Base-by-base conservation (phyloP, 805 yeast species). In the Metschnikowia koreensis region DNA sequence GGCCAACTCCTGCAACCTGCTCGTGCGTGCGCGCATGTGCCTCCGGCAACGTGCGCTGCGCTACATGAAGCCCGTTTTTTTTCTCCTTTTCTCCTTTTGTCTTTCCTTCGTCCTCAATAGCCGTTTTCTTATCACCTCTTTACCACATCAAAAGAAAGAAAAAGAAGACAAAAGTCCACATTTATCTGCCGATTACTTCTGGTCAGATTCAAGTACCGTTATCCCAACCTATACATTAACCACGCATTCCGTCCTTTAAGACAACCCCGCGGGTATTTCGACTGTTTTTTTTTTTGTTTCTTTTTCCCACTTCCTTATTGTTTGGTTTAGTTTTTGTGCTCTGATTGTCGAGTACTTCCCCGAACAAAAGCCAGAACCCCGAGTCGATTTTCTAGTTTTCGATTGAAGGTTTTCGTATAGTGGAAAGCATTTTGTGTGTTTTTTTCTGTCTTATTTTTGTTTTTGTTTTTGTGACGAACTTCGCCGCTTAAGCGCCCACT, bases 1-100 rank as follows among this genome's bases (percentile, higher is more conserved):
- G 15, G 15, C 22, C 34, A 29, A 28, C 46, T 50, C 56, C 53
- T 53, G 56, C 56, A 51, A 50, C 50, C 38, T 29, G 40, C 31
- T 37, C 53, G 52, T 53, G 56, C 56, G 52, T 48, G 53, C 56
- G 50, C 52, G 47, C 52, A 50, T 53, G 56, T 53, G 56, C 53
- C 56, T 46, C 50, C 50, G 45, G 51, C 45, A 53, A 50, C 56
- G 52, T 53, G 51, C 56, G 40, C 56, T 39, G 52, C 50, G 42
- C 50, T 52, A 48, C 53, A 39, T 51, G 51, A 48, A 47, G 46
- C 38, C 46, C 41, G 50, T 41, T 40, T 49, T 43, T 50, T 46
- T 40, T 50, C 50, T 45, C 37, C 28, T 49, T 50, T 53, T 51
- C 44, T 44, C 51, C 46, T 44, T 17, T n/a, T n/a, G 45, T 27